These are phyloP conservation scores for Leptographium wingfieldii DNA, from an alignment of 2,329 filamentous ascomycete species.

Conservation along the genomic window DNA sequence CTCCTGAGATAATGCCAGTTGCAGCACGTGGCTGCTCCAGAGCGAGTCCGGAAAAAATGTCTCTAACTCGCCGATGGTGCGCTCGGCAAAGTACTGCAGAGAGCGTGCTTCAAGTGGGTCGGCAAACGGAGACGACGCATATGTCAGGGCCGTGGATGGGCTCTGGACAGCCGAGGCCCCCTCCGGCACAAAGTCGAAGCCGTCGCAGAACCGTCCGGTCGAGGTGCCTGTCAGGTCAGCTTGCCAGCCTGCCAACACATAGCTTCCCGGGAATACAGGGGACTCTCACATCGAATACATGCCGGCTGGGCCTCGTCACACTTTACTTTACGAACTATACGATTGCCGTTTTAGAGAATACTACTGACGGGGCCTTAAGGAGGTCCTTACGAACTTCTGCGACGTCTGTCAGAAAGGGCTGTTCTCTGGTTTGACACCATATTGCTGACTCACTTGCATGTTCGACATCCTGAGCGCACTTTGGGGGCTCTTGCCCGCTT, in stretches of 20 bases:
- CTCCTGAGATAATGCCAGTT: constrained; percentile 7
- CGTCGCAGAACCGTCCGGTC: constrained; percentile 6
- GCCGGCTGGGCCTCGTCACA: constrained; percentile 8
- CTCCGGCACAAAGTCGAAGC: neutral
- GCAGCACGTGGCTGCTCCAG: constrained; percentile 9
- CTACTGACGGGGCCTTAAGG: neutral
- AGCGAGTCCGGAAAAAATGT: constrained; percentile 9
- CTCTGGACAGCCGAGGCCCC: neutral
- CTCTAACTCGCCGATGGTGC: constrained; percentile 6
- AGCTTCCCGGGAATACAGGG: no score
- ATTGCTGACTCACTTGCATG: constrained; percentile 10
- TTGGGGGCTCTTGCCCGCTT: constrained; percentile 9
- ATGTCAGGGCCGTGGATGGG: neutral
- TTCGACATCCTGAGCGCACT: constrained; percentile 9
- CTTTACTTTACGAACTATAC: constrained; percentile 7
- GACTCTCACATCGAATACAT: constrained; percentile 5
- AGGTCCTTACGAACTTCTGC: neutral
- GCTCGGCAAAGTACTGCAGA: constrained; percentile 7
- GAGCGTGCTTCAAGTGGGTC: constrained; percentile 7
- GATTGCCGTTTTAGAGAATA: neutral
- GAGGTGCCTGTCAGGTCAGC: constrained; percentile 2
- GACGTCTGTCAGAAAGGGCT: neutral
- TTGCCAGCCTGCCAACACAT: neutral
- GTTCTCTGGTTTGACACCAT: neutral
- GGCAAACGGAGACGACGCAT: neutral